phyloP scores from a whole-genome alignment of 2,329 filamentous ascomycete species.

The Botrytis sinoallii region DNA sequence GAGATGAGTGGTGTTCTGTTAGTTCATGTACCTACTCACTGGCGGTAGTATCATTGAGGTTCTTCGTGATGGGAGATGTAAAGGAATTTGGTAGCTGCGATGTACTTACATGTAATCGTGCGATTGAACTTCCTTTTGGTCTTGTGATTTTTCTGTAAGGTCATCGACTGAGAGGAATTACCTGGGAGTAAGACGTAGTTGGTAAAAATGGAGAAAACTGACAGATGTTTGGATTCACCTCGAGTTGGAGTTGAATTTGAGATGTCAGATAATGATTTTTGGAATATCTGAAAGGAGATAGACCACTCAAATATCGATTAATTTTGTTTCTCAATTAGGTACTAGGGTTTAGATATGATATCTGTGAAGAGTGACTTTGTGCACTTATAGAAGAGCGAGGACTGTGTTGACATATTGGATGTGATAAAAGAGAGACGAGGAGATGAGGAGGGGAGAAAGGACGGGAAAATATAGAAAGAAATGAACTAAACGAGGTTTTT shows the following conservation, averaged over 20 bases:
- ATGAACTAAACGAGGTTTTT: too few species aligned
- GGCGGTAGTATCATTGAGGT: not conserved
- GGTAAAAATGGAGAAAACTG: not conserved
- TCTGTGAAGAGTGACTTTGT: not conserved
- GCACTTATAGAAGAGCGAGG: not conserved
- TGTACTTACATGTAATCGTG: not conserved
- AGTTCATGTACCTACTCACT: not conserved
- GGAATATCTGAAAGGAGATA: not conserved
- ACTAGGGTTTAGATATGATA: not conserved
- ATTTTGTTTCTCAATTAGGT: too few species aligned
- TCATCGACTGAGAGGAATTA: accelerated
- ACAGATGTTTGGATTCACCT: accelerated
- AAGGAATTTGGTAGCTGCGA: not conserved
- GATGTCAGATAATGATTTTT: not conserved
- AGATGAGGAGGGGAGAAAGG: not conserved
- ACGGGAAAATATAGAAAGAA: too few species aligned
- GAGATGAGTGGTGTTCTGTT: not conserved
- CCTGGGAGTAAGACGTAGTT: not conserved
- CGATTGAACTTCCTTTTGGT: not conserved
- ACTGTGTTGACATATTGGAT: not conserved
- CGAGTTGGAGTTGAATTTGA: not conserved
- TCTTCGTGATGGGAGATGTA: not conserved
- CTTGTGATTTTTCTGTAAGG: accelerated
- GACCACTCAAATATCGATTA: not conserved
- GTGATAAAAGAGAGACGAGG: not conserved